Conservation (phyloP, 352 stramenopile species). For the Halophytophthora batemanensis region DNA sequence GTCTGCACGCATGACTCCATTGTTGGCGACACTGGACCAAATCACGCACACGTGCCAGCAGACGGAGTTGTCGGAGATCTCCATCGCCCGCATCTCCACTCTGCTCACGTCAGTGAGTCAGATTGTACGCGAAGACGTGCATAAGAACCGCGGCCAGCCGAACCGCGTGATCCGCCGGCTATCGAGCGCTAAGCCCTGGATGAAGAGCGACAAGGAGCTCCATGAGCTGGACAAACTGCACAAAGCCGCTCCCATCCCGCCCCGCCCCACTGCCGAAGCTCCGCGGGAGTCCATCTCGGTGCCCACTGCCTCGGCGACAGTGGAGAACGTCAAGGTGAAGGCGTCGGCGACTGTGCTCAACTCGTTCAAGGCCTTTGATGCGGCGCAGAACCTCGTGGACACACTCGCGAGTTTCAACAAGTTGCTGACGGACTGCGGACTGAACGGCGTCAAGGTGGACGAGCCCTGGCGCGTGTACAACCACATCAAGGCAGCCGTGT, state of each 20-base stretch:
- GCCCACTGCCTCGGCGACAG: constrained; percentile 16
- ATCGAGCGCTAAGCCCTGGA: constrained; percentile 23
- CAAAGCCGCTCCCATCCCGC: constrained; percentile 9
- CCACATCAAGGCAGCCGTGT: constrained; percentile 56
- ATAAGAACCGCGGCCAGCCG: constrained; percentile 35
- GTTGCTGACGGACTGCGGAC: constrained; percentile 48
- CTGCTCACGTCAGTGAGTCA: constrained; percentile 63
- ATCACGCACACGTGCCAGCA: constrained; percentile 52
- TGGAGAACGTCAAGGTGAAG: constrained; percentile 40
- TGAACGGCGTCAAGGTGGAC: constrained; percentile 46
- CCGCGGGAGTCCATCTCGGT: constrained; percentile 19
- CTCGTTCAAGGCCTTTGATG: constrained; percentile 63
- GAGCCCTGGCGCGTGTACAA: constrained; percentile 64
- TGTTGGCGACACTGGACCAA: constrained; percentile 46
- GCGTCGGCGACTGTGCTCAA: constrained; percentile 39
- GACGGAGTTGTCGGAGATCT: constrained; percentile 57
- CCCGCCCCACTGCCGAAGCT: constrained; percentile 13
- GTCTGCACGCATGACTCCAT: constrained; percentile 33
- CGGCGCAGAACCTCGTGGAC: constrained; percentile 59
- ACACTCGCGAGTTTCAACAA: constrained; percentile 52
- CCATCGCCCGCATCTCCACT: constrained; percentile 65
- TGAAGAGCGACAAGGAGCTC: constrained; percentile 24
- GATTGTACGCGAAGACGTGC: constrained; percentile 62
- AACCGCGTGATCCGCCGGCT: constrained; percentile 44
- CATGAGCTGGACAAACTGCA: constrained; percentile 17